Conservation (phyloP, 305 asterid genomes). For the Fraxinus velutina region DNA sequence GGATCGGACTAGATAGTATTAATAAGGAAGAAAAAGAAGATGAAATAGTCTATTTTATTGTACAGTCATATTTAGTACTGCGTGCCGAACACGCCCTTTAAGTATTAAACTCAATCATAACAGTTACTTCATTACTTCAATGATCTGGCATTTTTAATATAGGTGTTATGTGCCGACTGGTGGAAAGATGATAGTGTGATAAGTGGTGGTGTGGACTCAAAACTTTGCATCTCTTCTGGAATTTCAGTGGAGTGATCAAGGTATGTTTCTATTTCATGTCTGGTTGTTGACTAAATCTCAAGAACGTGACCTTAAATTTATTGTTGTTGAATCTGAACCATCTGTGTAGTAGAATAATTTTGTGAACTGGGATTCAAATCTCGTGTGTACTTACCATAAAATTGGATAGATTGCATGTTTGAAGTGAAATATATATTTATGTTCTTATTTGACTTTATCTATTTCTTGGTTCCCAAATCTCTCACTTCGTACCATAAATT, state of each 20-base stretch:
- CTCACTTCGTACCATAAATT: background rate
- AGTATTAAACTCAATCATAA: background rate
- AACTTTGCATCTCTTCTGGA: conserved; percentile 73
- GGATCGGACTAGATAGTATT: background rate
- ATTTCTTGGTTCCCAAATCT: background rate
- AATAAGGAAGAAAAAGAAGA: background rate
- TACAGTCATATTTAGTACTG: background rate
- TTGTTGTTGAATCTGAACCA: background rate
- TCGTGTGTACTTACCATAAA: background rate
- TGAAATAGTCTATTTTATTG: background rate
- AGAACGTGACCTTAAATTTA: background rate
- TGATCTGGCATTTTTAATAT: conserved; percentile 19
- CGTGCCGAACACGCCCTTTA: background rate
- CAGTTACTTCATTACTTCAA: background rate
- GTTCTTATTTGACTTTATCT: background rate
- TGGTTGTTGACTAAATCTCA: background rate
- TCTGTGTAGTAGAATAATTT: background rate
- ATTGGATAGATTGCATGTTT: background rate
- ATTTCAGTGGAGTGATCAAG: conserved; percentile 52
- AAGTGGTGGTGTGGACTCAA: conserved; percentile 85
- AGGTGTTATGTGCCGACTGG: conserved; percentile 91
- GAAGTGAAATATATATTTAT: background rate
- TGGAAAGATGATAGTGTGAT: conserved; percentile 72
- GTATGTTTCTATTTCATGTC: conserved; percentile 18
- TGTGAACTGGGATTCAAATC: background rate